Percentiles rank a stretch among this genome's conserved stretches.
phyloP scores from a whole-genome alignment of 2,329 filamentous ascomycete species.

The Apiospora saccharicola region DNA sequence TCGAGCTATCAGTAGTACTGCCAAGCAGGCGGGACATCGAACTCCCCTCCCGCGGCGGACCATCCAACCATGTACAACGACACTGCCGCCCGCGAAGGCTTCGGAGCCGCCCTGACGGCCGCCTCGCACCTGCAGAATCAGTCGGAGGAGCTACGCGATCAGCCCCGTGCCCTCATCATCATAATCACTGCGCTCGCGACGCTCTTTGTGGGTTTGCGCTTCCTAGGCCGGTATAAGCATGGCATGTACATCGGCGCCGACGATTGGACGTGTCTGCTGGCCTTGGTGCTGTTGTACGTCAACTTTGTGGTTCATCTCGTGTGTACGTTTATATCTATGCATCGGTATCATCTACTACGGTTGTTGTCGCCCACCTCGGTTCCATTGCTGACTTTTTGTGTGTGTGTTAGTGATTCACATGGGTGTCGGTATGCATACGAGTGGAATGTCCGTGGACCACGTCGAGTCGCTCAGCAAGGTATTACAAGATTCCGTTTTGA shows the following conservation, averaged over 20 bases:
- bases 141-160: background rate
- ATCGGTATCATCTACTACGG: accelerated
- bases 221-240: background rate
- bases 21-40: background rate
- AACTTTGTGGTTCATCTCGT: background rate
- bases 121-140: background rate
- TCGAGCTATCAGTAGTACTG: background rate
- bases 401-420: background rate
- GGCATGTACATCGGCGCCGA: background rate
- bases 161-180: background rate
- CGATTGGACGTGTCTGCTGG: constrained; percentile 11
- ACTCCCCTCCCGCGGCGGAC: background rate
- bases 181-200: background rate
- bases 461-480: constrained; percentile 14
- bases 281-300: background rate
- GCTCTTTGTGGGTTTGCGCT: background rate
- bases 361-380: background rate
- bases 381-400: background rate
- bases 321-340: background rate
- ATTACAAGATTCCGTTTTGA: background rate
- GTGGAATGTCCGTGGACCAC: background rate
- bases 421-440: background rate
- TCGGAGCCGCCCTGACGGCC: background rate
- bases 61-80: constrained; percentile 12
- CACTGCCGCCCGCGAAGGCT: constrained; percentile 6